Conservation (phyloP, 805 yeast genomes). For the Maudiozyma saulgeensis region DNA sequence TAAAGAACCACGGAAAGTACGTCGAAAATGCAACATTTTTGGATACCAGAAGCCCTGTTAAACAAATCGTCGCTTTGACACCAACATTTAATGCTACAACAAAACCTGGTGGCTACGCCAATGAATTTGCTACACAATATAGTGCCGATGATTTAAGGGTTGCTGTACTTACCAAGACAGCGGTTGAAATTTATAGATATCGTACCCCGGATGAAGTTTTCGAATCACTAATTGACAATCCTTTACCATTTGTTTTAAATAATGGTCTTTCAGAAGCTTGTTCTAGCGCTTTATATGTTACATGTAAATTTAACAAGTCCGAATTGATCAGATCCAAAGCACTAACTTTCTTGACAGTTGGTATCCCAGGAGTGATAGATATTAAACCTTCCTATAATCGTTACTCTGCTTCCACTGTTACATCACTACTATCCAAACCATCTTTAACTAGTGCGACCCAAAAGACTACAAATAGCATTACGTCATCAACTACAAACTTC, state of each 20-base stretch:
- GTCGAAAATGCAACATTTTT: slow-evolving; percentile 76
- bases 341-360: slow-evolving; percentile 35
- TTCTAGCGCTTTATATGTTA: slow-evolving; percentile 74
- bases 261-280: slow-evolving; percentile 89
- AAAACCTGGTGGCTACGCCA: slow-evolving; percentile 74
- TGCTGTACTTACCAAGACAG: slow-evolving; percentile 74
- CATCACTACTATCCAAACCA: slow-evolving; percentile 21
- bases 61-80: slow-evolving; percentile 63
- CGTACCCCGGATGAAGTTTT: slow-evolving; percentile 75
- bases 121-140: slow-evolving; percentile 81
- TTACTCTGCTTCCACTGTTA: slow-evolving; percentile 22
- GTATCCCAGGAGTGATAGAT: slow-evolving; percentile 35
- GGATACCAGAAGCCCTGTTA: slow-evolving; percentile 51
- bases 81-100: slow-evolving; percentile 62
- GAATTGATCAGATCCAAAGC: slow-evolving; percentile 38
- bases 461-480: slow-evolving; percentile 6
- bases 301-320: slow-evolving; percentile 63
- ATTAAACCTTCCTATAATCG: slow-evolving; percentile 34
- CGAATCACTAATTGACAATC: slow-evolving; percentile 58
- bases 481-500: slow-evolving; percentile 10
- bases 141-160: slow-evolving; percentile 54
- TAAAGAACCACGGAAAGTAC: slow-evolving; percentile 61
- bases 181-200: slow-evolving; percentile 66
- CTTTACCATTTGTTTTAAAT: slow-evolving; percentile 59
- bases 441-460: slow-evolving; percentile 16